Base-by-base conservation (phyloP, 192 early-diverging fungal genomes). In the Chytriomyces sp. region DNA sequence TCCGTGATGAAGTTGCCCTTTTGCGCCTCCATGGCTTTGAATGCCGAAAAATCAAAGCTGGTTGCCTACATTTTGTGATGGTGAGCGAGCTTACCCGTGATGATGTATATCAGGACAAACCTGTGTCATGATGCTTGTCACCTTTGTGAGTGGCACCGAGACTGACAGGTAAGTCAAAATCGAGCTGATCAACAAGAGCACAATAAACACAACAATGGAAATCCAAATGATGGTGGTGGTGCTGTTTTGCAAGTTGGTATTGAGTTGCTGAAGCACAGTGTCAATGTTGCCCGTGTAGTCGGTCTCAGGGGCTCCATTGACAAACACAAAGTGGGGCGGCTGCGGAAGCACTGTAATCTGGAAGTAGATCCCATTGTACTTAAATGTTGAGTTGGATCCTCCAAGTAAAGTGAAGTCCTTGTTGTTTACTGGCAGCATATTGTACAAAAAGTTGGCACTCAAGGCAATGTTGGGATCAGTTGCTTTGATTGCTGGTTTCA, bases 1-100 rank as follows among this genome's bases (percentile, higher is more conserved):
- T 58, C 26, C 22, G 57, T 58, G 57, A 58, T 58, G 19, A 58
- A 58, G 57, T 58, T 58, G 6, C 32, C 28, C 14, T 26, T 58
- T 31, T 26, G 57, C 14, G 7, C 14, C 57, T 31, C 26, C 28
- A 33, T 33, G 6, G 28, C 26, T 58, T 58, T 58, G 32, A 58
- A 58, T 10, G 57, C 28, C 14, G 57, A 12, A 58, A 58, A 31
- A 34, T 44, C 61, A 37, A 63, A 63, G 8, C 32, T 22, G n/a
- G 38, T 63, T 10, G 38, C 61, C 61, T 63, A 37, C 10, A 41
- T 44, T 41, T 63, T 26, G 8, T 28, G 26, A 26, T 57, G 14
- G 12, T 10, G 26, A 19, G 7, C 41, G 41, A 10, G 41, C 19
- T 44, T 19, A 12, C 55, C 7, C 8, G 14, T 14, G 26, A 57